Base-by-base conservation (phyloP, 2,329 filamentous ascomycete species). In the Trichoderma harzianum region DNA sequence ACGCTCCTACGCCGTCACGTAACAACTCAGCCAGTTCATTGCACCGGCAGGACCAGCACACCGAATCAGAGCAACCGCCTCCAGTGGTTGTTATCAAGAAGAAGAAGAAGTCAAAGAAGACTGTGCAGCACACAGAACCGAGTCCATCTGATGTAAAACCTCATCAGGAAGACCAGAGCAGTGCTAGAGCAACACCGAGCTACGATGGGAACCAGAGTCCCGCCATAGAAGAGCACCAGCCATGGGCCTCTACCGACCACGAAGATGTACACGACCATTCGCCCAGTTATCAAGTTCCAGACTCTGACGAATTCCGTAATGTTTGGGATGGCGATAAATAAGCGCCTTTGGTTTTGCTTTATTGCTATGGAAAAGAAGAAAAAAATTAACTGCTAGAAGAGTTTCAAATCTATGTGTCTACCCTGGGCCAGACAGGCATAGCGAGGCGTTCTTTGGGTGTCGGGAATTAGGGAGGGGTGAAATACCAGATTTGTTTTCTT, bases 301-400 rank as follows among this genome's bases (percentile, higher is more conserved):
- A 82, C 21, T 78, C 79, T 32, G 84, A 85, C 4, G 84, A 83
- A 70, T 86, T 85, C 72, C 79, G 79, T 24, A 86, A 86, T 73
- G 83, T 85, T n/a, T 86, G 84, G 84, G 79, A 77, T 14, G 71
- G 57, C 12, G 36, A 57, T 16, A 34, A 62, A 69, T 70, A 26
- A 51, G 43, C 47, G 61, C 11, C 8, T 21, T 28, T 62, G 12
- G 63, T 12, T 47, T 57, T 68, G 16, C 30, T 65, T 69, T 28
- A 51, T 51, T 58, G 28, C 34, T 43, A 36, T 53, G 65, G 65
- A 62, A 58, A 57, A 21, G 28, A 21, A 21, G 21, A 7, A n/a
- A 5, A 32, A 32, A 28, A 26, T 26, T 43, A 18, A 18, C 24
- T 67, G 43, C 32, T 30, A 26, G 58, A 58, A 58, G 32, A 32